Base-by-base conservation (phyloP, 2,329 filamentous ascomycete genomes). In the Penicillium sp. region DNA sequence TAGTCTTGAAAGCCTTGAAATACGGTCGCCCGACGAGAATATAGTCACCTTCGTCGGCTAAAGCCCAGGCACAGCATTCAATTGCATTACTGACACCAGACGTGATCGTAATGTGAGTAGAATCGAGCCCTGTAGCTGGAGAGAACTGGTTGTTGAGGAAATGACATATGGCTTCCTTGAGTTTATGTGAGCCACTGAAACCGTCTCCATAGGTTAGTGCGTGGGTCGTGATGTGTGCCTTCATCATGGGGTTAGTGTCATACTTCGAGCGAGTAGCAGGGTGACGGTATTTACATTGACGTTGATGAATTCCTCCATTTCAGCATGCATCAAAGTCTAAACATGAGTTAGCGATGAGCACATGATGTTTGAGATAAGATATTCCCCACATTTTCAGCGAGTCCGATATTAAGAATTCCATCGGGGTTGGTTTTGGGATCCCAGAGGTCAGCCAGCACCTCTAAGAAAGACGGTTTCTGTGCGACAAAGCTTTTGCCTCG, bases 371-470 rank as follows among this genome's bases (percentile, higher is more conserved):
- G 14, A 32, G 13, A 13, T 10, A 16, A 2, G 34, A 11, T 6
- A 43, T 45, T 45, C 18, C 48, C 53, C 47, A 59, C 52, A 50
- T 59, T 59, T 64, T 82, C 80, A 8, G 80, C 80, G 1, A 81
- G 69, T 1, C 78, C 79, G 1, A 82, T 67, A 58, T 74, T 80
- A 11, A 81, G 67, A 55, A 75, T 77, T 32, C 79, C 79, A 11
- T 67, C 54, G 1, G 59, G 59, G 22, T 61, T 61, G 14, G 39
- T 43, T 31, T 22, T 9, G 2, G 75, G 71, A 50, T 79, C 57
- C 70, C 73, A 81, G 13, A 77, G 68, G 54, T 81, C 69, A 6
- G 67, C 59, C 34, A 80, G 63, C 34, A 80, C 69, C 14, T 74
- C 65, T 70, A 75, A 77, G 47, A 78, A 59, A 18, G 57, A 24